Conservation (phyloP, 441 rosid genomes). For the Croton setiger region DNA sequence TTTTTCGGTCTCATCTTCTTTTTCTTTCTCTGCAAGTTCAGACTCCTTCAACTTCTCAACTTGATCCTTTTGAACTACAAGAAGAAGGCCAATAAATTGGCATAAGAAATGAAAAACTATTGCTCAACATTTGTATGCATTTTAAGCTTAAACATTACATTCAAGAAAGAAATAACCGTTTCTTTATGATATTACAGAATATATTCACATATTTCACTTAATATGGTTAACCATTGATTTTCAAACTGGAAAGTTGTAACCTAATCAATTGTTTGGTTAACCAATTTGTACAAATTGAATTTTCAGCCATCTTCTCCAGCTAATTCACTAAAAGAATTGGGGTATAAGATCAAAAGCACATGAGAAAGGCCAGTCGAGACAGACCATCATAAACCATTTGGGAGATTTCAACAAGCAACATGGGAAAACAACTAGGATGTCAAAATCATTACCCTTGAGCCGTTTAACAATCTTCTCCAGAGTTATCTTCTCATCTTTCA, state of each 20-base stretch:
- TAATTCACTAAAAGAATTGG: not conserved
- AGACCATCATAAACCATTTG: not conserved
- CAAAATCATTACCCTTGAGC: conserved; percentile 51
- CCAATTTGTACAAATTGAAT: not conserved
- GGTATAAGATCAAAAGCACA: not conserved
- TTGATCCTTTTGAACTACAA: conserved; percentile 67
- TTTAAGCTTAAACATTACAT: not conserved
- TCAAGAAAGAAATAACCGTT: not conserved
- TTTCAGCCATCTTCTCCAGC: not conserved
- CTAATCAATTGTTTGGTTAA: not conserved
- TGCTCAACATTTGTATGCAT: not conserved
- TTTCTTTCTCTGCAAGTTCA: conserved; percentile 70
- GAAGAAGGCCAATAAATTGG: not conserved
- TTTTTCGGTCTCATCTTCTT: conserved; percentile 62
- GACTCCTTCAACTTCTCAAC: conserved; percentile 85
- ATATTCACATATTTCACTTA: not conserved
- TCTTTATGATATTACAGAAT: not conserved
- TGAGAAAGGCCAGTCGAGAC: not conserved
- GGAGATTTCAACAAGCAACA: not conserved
- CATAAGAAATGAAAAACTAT: not conserved
- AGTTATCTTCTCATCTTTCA: conserved; percentile 66
- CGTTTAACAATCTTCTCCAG: conserved; percentile 69
- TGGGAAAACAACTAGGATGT: conserved; percentile 5
- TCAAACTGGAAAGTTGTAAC: not conserved
- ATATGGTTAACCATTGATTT: not conserved